Evolutionary conservation across 2,329 filamentous ascomycete species (phyloP).

Genomic region (Macroventuria anomochaeta): DNA sequence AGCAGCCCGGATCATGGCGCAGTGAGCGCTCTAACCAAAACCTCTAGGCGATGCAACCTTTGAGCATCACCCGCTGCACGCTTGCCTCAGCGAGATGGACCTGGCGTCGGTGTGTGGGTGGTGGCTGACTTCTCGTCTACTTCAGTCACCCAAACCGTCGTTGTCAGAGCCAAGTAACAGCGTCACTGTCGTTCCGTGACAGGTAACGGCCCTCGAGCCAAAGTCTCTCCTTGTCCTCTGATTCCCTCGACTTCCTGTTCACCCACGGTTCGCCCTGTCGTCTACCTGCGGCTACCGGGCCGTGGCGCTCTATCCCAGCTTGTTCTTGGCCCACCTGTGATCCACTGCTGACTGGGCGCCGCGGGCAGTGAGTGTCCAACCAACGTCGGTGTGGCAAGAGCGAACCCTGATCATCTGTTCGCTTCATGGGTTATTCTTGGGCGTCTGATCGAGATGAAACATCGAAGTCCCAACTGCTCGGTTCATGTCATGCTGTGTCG

Average conservation of each 20-base stretch:
- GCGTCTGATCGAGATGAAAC: slow-evolving; percentile 50
- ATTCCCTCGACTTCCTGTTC: slow-evolving; percentile 23
- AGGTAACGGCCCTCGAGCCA: slow-evolving; percentile 42
- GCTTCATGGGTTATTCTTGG: slow-evolving; percentile 47
- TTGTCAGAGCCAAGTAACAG: slow-evolving; percentile 25
- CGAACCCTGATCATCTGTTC: slow-evolving; percentile 48
- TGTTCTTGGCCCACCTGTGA: slow-evolving; percentile 29
- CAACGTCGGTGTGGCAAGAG: slow-evolving; percentile 29
- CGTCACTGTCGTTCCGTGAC: slow-evolving; percentile 39
- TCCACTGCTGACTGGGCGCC: slow-evolving; percentile 39
- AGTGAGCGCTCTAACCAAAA: slow-evolving; percentile 30
- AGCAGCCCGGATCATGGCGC: slow-evolving; percentile 43
- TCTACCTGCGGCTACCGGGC: slow-evolving; percentile 42
- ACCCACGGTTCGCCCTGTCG: slow-evolving; percentile 34
- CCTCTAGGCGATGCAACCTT: slow-evolving; percentile 37
- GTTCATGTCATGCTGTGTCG: slow-evolving; percentile 46
- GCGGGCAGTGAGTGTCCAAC: slow-evolving; percentile 35
- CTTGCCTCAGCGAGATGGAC: slow-evolving; percentile 16
- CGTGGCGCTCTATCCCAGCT: slow-evolving; percentile 41
- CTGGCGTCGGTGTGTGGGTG: slow-evolving; percentile 27
- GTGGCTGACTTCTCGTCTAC: slow-evolving; percentile 20
- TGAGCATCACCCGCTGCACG: slow-evolving; percentile 29
- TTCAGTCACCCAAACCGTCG: slow-evolving; percentile 14
- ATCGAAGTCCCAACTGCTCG: slow-evolving; percentile 41
- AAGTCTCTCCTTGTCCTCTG: slow-evolving; percentile 20